These are phyloP conservation scores for Curvularia hawaiiensis DNA, from an alignment of 2,329 filamentous ascomycete genomes.

Conservation along the genomic window DNA sequence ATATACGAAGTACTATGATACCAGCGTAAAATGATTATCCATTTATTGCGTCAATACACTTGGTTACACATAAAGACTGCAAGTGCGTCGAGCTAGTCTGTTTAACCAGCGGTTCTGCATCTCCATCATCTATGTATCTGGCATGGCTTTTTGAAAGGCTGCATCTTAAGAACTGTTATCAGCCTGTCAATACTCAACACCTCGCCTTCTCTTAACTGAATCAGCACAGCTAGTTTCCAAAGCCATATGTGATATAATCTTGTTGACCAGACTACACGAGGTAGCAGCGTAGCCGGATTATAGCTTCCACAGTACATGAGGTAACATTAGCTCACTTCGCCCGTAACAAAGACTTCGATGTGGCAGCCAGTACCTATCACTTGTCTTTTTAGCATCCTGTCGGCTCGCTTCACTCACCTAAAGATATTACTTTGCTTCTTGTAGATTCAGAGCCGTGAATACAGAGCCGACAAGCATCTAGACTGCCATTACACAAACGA, in stretches of 20 bases:
- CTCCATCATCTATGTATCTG: neutral
- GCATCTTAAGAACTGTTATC: neutral
- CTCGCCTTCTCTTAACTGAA: neutral
- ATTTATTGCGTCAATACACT: neutral
- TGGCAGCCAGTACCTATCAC: neutral
- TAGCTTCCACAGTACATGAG: neutral
- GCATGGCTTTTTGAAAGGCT: neutral
- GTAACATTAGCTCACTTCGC: neutral
- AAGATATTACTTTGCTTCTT: neutral
- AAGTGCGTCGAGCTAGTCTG: neutral
- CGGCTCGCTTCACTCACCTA: neutral
- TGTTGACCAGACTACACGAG: neutral
- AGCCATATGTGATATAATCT: neutral
- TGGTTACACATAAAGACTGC: neutral
- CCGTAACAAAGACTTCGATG: neutral
- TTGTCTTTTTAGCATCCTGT: neutral
- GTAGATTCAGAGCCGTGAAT: neutral
- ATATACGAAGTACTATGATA: neutral
- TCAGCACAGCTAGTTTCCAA: neutral
- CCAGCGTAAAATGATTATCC: neutral
- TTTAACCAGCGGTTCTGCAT: neutral
- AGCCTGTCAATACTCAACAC: neutral
- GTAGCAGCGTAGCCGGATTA: too few species aligned
- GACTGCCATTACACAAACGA: neutral
- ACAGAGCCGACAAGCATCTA: neutral